These are phyloP conservation scores for Cokeromyces recurvatus DNA, from an alignment of 371 early-diverging fungal genomes.

Conservation along the genomic window DNA sequence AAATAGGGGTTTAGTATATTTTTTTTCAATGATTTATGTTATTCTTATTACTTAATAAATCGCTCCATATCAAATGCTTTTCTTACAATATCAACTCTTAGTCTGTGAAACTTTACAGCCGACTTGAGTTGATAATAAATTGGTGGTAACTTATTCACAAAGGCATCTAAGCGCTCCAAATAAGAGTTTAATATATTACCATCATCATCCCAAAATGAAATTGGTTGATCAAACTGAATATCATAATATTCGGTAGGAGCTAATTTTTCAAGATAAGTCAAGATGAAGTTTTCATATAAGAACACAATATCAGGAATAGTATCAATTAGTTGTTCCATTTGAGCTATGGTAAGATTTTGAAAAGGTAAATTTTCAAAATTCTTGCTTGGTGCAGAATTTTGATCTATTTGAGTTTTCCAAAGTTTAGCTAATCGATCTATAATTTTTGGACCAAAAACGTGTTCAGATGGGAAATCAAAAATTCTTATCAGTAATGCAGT, in stretches of 20 bases:
- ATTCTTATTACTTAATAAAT: slow-evolving; percentile 18
- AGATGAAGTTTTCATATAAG: slow-evolving; percentile 4
- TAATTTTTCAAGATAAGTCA: slow-evolving; percentile 18
- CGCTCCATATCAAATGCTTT: slow-evolving; percentile 12
- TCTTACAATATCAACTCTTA: slow-evolving; percentile 21
- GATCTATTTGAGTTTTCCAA: slow-evolving; percentile 1
- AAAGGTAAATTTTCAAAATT: not conserved
- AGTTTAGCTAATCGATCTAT: slow-evolving; percentile 3
- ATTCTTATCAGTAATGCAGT: not conserved
- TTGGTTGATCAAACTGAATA: not conserved
- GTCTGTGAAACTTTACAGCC: slow-evolving; percentile 12
- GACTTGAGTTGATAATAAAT: slow-evolving; percentile 17
- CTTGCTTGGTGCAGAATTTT: not conserved
- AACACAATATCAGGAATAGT: slow-evolving; percentile 10
- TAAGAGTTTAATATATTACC: slow-evolving; percentile 10
- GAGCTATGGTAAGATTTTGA: slow-evolving; percentile 14
- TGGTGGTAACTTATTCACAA: slow-evolving; percentile 16
- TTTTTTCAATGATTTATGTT: no score
- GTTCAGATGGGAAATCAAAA: slow-evolving; percentile 4
- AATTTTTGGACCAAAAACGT: slow-evolving; percentile 4
- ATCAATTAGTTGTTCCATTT: slow-evolving; percentile 12
- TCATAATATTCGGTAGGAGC: slow-evolving; percentile 12
- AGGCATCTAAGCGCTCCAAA: slow-evolving; percentile 10
- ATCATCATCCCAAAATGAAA: slow-evolving; percentile 27
- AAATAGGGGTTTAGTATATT: no score